A percentile compares a stretch with the other conserved stretches of the same genome.
Conservation (phyloP, 257 asterid species). For the Osmanthus fragrans region DNA sequence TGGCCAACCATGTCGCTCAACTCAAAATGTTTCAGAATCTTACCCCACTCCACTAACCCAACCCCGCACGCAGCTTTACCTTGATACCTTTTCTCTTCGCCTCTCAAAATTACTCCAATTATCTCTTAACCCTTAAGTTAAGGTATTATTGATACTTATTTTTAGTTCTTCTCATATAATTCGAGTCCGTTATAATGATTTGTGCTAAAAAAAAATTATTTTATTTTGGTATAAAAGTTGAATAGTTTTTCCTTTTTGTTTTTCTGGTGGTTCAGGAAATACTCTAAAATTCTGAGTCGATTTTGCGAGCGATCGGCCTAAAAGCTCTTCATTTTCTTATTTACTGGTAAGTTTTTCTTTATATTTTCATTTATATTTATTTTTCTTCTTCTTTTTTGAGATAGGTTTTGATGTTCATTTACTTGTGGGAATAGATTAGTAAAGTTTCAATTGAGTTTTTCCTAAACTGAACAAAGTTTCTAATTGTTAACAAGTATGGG, state of each 20-base stretch:
- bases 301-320: slow-evolving; percentile 23
- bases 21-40: no score
- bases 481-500: background rate
- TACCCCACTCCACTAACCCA: no score
- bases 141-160: background rate
- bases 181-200: background rate
- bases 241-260: no score
- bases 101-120: background rate
- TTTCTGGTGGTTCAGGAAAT: background rate
- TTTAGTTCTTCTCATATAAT: no score
- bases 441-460: no score
- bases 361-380: background rate
- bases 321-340: background rate
- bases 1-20: no score
- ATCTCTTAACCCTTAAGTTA: no score
- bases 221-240: no score
- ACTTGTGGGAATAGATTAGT: background rate
- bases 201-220: no score
- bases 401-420: background rate
- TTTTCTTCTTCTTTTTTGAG: background rate
- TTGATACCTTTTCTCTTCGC: background rate
- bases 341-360: background rate
- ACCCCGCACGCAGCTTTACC: background rate
- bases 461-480: background rate
- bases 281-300: background rate